Evolutionary conservation across 169 alveolate genomes (phyloP), one percentile per base, ranked within the genome.

Genomic region (Babesia divergens): DNA sequence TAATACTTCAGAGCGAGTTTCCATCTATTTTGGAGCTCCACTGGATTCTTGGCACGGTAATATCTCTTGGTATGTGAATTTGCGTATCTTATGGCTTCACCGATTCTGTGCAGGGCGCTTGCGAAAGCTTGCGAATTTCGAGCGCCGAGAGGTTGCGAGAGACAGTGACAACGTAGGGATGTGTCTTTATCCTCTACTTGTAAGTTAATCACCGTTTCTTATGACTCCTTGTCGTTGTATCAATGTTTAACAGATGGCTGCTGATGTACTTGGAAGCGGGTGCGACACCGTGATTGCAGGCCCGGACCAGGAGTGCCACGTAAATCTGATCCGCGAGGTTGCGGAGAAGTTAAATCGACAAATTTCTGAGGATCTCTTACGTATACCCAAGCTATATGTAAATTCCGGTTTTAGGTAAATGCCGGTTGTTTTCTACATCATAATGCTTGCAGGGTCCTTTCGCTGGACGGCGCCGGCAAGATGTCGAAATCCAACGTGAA

Each of bases 401-500:
- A 35, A 32, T 42, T n/a, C 35, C 46, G 60, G 62, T 7, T 79
- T 65, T 51, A 56, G 50, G 82, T 79, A 16, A 31, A 74, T 43
- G 8, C 40, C 16, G 53, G 43, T 35, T 0, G n/a, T 38, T 5
- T 6, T 9, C 6, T 13, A 18, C 29, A 54, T 13, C 18, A n/a
- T 35, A 22, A 14, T n/a, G n/a, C 9, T 1, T 11, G 20, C 59
- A 79, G 87, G 69, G 77, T 79, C 28, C 29, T 64, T 43, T 79
- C 87, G 42, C 87, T 79, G 6, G 75, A 79, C 50, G 83, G 83
- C 16, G 42, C 26, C 20, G 74, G 35, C 7, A 79, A 79, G 52
- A 79, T 79, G 87, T 79, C 87, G 7, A 79, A 79, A 49, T 66
- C 83, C 14, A 28, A 40, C 31, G 8, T 14, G 20, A 26, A 47